Evolutionary conservation across 768 basidiomycete species (phyloP).

Genomic region (Daedaleopsis sinensis): DNA sequence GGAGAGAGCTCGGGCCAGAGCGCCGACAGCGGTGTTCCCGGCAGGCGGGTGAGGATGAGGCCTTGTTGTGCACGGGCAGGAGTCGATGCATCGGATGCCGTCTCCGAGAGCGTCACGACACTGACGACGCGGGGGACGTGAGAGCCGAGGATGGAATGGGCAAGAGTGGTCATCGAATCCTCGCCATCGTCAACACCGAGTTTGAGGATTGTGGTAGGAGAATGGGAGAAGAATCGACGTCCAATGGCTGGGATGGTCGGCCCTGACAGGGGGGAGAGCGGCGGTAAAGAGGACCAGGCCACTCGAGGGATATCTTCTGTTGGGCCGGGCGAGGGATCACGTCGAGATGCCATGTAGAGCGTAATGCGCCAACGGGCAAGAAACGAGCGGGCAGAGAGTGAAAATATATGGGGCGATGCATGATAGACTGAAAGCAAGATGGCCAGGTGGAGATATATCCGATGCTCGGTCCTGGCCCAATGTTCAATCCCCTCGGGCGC

Average conservation of each 20-base stretch:
- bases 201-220: not conserved
- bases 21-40: not conserved
- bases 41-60: not conserved
- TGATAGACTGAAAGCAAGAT: too few relatives aligned
- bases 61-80: not conserved
- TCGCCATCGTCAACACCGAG: slow-evolving; percentile 1
- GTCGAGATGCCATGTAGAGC: too few relatives aligned
- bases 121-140: not conserved
- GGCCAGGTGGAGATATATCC: too few relatives aligned
- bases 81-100: not conserved
- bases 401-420: too few relatives aligned
- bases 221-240: not conserved
- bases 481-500: too few relatives aligned
- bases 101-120: not conserved
- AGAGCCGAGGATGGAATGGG: not conserved
- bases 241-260: not conserved
- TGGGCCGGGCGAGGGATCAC: too few relatives aligned
- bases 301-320: not conserved
- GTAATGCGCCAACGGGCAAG: too few relatives aligned
- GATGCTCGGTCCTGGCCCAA: too few relatives aligned
- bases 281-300: not conserved
- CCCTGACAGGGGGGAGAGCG: not conserved
- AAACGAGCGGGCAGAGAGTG: too few relatives aligned
- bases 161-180: slow-evolving; percentile 1
- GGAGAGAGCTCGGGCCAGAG: not conserved